These are phyloP conservation scores for Colletotrichum australisinense DNA, from an alignment of 2,329 filamentous ascomycete genomes.

Conservation along the genomic window DNA sequence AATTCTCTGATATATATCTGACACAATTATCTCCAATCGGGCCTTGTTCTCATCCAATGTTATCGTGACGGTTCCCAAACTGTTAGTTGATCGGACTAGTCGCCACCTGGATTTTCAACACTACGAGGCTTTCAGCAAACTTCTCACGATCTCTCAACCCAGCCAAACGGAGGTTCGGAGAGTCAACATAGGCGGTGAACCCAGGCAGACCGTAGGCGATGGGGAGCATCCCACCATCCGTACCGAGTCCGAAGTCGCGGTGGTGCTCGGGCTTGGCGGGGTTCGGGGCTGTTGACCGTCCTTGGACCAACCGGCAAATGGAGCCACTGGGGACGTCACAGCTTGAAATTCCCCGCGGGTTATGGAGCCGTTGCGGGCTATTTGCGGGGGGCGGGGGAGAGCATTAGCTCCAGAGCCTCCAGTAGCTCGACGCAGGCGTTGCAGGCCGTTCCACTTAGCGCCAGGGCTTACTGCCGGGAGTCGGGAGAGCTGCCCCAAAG, in stretches of 20 bases:
- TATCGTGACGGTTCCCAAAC: no score
- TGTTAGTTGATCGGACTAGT: no score
- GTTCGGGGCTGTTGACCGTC: conserved; percentile 20
- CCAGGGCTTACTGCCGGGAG: not conserved
- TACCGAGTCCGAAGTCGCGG: no score
- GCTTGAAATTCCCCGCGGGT: conserved; percentile 10
- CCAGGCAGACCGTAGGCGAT: not conserved
- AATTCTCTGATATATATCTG: no score
- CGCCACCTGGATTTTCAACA: no score
- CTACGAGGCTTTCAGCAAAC: not conserved
- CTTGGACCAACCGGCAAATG: conserved; percentile 22
- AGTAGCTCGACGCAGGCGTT: conserved; percentile 10
- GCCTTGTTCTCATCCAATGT: no score
- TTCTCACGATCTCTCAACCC: not conserved
- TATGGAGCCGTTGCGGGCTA: conserved; percentile 9
- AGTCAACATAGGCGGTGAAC: not conserved
- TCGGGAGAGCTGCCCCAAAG: conserved; percentile 22
- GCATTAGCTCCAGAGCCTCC: conserved; percentile 1
- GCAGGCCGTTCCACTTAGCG: not conserved
- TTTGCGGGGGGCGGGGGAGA: conserved; percentile 22
- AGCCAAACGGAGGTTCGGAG: not conserved
- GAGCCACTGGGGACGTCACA: not conserved
- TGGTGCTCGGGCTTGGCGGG: not conserved
- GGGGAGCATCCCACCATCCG: no score
- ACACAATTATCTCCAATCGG: no score